Evolutionary conservation across 139 green algal species (phyloP).

Genomic region (Chlamydomonas sphaeroides): DNA sequence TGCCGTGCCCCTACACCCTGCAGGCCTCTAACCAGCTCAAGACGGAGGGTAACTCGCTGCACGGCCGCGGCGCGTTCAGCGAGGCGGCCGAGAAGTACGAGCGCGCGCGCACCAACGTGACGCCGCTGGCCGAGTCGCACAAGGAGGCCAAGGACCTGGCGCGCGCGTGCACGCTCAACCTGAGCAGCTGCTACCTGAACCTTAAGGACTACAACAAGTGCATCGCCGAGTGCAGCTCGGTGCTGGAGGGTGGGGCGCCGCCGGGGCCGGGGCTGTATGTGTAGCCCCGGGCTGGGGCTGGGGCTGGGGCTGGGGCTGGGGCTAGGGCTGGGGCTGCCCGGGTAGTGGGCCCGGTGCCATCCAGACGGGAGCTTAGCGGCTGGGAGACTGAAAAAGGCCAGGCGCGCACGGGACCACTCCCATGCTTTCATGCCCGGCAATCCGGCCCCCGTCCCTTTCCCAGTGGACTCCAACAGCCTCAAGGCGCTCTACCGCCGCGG

Average conservation of each 20-base stretch:
- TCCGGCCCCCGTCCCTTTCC: too few species aligned
- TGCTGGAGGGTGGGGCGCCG: slow-evolving; percentile 57
- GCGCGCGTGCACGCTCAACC: slow-evolving; percentile 66
- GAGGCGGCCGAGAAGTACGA: slow-evolving; percentile 69
- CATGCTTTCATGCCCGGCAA: too few species aligned
- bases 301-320: too few species aligned
- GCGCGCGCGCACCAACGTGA: slow-evolving; percentile 61
- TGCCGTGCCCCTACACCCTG: too few species aligned
- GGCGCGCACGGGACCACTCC: too few species aligned
- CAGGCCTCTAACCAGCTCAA: slow-evolving; percentile 66
- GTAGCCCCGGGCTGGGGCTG: too few species aligned
- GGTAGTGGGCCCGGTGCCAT: too few species aligned
- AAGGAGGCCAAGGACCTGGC: slow-evolving; percentile 45
- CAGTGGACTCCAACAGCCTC: slow-evolving; percentile 60
- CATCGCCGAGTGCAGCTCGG: slow-evolving; percentile 55
- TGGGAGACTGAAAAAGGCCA: too few species aligned
- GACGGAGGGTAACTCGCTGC: slow-evolving; percentile 65
- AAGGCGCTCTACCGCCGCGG: slow-evolving; percentile 74
- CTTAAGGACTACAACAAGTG: slow-evolving; percentile 55
- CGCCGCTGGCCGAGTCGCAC: slow-evolving; percentile 12
- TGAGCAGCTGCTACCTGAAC: slow-evolving; percentile 70
- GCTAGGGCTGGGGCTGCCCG: too few species aligned
- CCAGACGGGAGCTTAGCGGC: too few species aligned
- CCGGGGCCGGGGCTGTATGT: too few species aligned
- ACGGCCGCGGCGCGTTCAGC: slow-evolving; percentile 36